Evolutionary conservation across 176 grass and related monocot species (phyloP), one percentile per base, ranked within the genome.

Genomic region (Carex parvula): DNA sequence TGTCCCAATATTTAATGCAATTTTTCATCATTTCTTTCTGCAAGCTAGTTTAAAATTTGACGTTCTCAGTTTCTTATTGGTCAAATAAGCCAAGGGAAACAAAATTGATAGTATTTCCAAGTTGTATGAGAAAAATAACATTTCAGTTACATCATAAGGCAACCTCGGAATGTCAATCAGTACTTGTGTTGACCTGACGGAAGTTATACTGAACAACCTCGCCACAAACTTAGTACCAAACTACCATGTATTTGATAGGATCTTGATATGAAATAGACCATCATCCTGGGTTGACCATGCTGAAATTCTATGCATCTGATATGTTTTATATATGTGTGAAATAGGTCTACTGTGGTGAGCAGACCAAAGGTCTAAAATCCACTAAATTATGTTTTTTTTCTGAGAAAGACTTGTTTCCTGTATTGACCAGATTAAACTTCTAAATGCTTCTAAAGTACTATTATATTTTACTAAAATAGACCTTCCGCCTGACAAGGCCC

Each of bases 401-500:
- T 44, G 17, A 44, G 35, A 70, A 33, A 41, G 7, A 30, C 21
- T 22, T 44, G 4, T 73, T 73, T 16, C 46, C 46, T 77, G 24
- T 56, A 29, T 48, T 77, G 20, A 55, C 6, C 52, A 30, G 22
- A 55, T 6, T 5, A 56, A 77, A 77, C 10, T 16, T 77, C 24
- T 14, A 77, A 48, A 50, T 73, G 41, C 20, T 24, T 73, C 10
- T 73, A 73, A 73, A 24, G 70, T 5, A 50, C 20, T 73, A 50
- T 41, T 70, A 20, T 2, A 52, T 33, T 9, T 57, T 29, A 3
- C 7, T 9, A 32, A 78, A 56, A 82, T 79, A 97, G 94, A 97
- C 83, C 60, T 90, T 84, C 50, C 32, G 32, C 87, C 87, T 8
- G 78, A 85, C 80, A 87, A 88, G 81, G 76, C 88, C 42, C 86